Conservation (phyloP, 148 eudicot species). For the Simmondsia chinensis region DNA sequence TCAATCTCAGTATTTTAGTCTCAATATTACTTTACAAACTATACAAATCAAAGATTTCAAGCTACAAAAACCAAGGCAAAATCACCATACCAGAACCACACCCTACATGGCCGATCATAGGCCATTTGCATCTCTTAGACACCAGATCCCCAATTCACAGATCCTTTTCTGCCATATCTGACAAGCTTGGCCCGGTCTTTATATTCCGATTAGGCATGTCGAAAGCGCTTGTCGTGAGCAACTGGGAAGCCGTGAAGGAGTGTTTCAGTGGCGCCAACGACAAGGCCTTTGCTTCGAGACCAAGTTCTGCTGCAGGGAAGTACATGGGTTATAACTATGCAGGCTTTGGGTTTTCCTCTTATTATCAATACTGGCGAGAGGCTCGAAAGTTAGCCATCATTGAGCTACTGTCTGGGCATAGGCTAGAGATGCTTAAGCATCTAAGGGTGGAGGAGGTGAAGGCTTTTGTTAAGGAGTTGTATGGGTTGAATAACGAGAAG, state of each 20-base stretch:
- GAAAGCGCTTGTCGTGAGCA: neutral
- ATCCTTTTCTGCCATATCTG: neutral
- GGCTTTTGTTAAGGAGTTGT: neutral
- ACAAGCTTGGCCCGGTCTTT: neutral
- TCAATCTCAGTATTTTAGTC: neutral
- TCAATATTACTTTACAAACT: neutral
- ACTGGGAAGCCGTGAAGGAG: constrained; percentile 2
- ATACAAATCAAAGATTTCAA: neutral
- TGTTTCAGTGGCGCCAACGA: constrained; percentile 6
- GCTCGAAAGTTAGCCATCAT: neutral
- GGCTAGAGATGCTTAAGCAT: neutral
- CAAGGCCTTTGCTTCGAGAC: neutral
- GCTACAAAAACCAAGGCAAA: neutral
- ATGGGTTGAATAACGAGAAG: neutral
- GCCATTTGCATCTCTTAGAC: neutral
- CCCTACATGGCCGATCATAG: neutral
- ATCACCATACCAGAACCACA: neutral
- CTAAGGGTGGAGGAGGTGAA: neutral
- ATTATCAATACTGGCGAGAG: constrained; percentile 1
- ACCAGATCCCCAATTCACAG: neutral
- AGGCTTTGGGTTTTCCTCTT: neutral
- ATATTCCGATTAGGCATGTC: neutral
- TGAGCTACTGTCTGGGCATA: neutral
- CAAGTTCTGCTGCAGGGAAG: no score
- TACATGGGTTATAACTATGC: neutral